Evolutionary conservation across 2,329 filamentous ascomycete genomes (phyloP), one percentile per base, ranked within the genome.

Genomic region (Epichloe bromicola): DNA sequence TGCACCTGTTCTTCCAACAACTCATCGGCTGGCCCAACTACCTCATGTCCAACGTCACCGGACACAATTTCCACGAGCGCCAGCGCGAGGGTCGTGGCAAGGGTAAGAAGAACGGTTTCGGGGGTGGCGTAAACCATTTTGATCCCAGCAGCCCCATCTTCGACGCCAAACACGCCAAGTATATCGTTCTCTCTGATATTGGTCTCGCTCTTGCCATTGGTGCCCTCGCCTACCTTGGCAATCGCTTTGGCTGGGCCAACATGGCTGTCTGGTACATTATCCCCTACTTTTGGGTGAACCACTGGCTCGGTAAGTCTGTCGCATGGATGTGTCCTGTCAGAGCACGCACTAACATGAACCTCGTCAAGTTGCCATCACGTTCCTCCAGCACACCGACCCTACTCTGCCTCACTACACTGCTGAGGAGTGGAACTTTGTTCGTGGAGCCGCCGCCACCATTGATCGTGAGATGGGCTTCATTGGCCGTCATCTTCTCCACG

Each of bases 381-480:
- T 83, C 79, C 82, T 97, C 56, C 91, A 97, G 73, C 91, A 97
- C 80, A 96, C 91, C 65, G 90, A 97, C 68, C 90, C 90, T 46
- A 82, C 85, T 41, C 85, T 97, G 44, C 91, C 91, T 54, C 91
- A 97, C 78, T 97, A 97, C 78, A 80, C 83, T 51, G 79, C 82
- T 54, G 78, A 86, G 56, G 80, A 85, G 63, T 97, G 91, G 91
- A 95, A 85, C 73, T 97, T 89, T 65, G 83, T 90, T 58, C 89
- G 91, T 59, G 91, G 91, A 61, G 91, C 91, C 52, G 90, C 89
- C 53, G 90, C 91, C 53, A 97, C 91, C 55, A 95, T 97, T 62
- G 91, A 97, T 66, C 90, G 91, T 62, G 91, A 97, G 69, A 95
- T 96, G 64, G 91, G 91, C 55, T 96, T 96, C 76, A 84, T 97